A percentile compares a stretch with the other conserved stretches of the same genome.
Evolutionary conservation across 169 alveolate genomes (phyloP).

Genomic region (Pseudocohnilembus persalinus): DNA sequence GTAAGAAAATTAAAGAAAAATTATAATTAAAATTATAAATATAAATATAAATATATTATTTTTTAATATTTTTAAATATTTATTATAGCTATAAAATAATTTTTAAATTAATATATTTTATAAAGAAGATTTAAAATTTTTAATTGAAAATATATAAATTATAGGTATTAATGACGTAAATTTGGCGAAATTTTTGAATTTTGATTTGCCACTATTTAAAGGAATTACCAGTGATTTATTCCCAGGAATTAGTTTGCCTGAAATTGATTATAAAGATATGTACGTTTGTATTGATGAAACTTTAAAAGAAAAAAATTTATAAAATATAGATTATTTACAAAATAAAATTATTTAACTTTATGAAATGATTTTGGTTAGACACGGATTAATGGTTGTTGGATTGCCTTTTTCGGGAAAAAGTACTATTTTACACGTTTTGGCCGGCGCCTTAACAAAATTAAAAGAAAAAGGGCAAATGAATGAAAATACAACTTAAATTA

Average conservation of each 20-base stretch:
- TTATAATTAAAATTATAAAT: no score
- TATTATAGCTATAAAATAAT: no score
- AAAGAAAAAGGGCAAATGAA: conserved; percentile 65
- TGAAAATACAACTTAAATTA: conserved; percentile 66
- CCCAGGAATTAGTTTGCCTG: conserved; percentile 62
- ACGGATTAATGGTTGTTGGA: conserved; percentile 84
- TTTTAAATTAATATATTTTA: no score
- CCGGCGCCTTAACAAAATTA: conserved; percentile 73
- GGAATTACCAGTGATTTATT: conserved; percentile 75
- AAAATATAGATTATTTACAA: conserved; percentile 62
- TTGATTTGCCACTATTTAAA: conserved; percentile 81
- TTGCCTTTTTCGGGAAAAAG: conserved; percentile 75
- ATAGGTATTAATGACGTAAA: conserved; percentile 73
- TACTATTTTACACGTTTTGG: conserved; percentile 59
- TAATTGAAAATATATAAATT: no score
- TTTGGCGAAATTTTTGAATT: conserved; percentile 69
- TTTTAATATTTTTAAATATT: no score
- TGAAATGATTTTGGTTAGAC: conserved; percentile 79
- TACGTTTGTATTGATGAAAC: conserved; percentile 43
- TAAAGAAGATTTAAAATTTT: no score
- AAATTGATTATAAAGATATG: conserved; percentile 60
- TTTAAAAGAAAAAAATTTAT: conserved; percentile 37
- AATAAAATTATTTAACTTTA: conserved; percentile 71
- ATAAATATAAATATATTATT: no score
- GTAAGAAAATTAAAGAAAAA: no score